Evolutionary conservation across 2,329 filamentous ascomycete genomes (phyloP), one percentile per base, ranked within the genome.

Genomic region (Sphaceloma murrayae): DNA sequence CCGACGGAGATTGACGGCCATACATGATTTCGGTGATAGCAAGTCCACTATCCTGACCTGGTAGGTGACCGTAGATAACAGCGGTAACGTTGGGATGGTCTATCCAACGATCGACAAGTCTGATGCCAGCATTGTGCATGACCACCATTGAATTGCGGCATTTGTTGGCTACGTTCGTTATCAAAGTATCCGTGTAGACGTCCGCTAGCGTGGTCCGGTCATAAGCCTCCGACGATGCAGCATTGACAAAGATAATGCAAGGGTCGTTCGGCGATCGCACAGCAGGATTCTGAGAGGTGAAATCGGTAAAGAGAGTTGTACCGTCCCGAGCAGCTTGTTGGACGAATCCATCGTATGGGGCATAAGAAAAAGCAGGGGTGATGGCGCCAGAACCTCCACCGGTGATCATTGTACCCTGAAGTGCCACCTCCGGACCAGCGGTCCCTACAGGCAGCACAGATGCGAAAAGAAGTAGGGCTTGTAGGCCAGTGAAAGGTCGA

Each of bases 71-170:
- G 51, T 76, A 76, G 0, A 83, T 65, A 11, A 83, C 63, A 1
- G 71, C 77, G 0, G 77, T 81, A 24, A 83, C 70, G 49, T 82
- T 82, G 5, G 68, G 62, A 47, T 83, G 70, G 38, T 81, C 72
- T 48, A 77, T 66, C 64, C 75, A 83, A 1, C 64, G 62, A 48
- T 81, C 77, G 0, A 82, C 71, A 0, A 78, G 58, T 1, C 78
- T 67, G 7, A 72, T 65, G 0, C 78, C 78, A 1, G 77, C 75
- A 31, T 79, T 81, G 58, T 82, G 78, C 4, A 82, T 66, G 1
- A 80, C 64, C 0, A 82, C 78, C 13, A 82, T 67, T 1, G 78
- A 81, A 48, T 76, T 80, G 49, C 65, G 67, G 58, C 77, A 82
- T 16, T 67, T 64, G 5, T 65, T 60, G 0, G 79, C 78, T 1